Percentiles rank a stretch among this genome's conserved stretches.
Evolutionary conservation across 2,329 filamentous ascomycete species (phyloP).

Genomic region (Shiraia bambusicola): DNA sequence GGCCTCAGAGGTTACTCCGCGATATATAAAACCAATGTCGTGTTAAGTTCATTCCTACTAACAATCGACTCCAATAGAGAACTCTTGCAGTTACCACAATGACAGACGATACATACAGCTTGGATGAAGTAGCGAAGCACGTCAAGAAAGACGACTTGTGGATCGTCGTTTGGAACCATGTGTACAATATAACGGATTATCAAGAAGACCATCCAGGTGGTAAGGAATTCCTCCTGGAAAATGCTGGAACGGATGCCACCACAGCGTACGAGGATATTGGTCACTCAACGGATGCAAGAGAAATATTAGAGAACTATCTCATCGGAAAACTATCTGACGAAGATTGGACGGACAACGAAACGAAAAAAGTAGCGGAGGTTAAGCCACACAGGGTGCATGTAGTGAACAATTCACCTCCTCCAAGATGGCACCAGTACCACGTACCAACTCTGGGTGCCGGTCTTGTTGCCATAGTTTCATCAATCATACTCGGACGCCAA

Average conservation of each 20-base stretch:
- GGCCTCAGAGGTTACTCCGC: no score
- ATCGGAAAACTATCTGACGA: conserved; percentile 28
- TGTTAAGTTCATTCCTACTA: no score
- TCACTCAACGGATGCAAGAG: conserved; percentile 50
- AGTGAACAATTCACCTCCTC: conserved; percentile 15
- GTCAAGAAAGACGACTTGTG: conserved; percentile 53
- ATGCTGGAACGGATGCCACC: conserved; percentile 49
- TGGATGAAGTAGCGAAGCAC: conserved; percentile 51
- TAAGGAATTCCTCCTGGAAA: conserved; percentile 44
- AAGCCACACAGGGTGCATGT: conserved; percentile 10
- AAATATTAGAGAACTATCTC: conserved; percentile 44
- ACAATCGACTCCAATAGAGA: background rate
- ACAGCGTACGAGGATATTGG: conserved; percentile 48
- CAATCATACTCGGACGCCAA: conserved; percentile 7
- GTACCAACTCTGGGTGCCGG: conserved; percentile 9
- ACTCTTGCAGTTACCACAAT: conserved; percentile 1
- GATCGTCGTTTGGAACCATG: conserved; percentile 50
- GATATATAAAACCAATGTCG: no score
- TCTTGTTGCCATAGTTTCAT: conserved; percentile 4
- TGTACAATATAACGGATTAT: conserved; percentile 62
- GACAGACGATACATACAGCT: conserved; percentile 16
- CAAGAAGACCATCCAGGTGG: conserved; percentile 59
- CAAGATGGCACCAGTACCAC: conserved; percentile 8
- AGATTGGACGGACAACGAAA: conserved; percentile 22
- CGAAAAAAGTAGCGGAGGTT: conserved; percentile 42